phyloP scores from a whole-genome alignment of 768 basidiomycete species.

The Polyporus arcularius region DNA sequence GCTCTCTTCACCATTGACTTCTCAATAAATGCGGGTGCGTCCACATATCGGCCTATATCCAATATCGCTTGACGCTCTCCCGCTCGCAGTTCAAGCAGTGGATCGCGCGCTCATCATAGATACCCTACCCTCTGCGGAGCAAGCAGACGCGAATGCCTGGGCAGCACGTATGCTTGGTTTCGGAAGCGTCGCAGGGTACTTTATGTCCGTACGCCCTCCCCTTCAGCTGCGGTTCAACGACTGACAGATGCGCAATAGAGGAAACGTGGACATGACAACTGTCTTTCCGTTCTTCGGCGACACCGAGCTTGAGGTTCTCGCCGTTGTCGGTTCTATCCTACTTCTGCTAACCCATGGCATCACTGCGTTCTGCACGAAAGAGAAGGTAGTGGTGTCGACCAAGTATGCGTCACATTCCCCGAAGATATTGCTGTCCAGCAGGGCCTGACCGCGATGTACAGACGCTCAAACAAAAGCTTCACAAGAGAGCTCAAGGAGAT shows the following conservation, averaged over 20 bases:
- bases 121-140: constrained; percentile 68
- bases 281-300: constrained; percentile 75
- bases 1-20: constrained; percentile 73
- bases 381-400: constrained; percentile 64
- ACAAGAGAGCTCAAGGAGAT: constrained; percentile 58
- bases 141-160: constrained; percentile 92
- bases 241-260: constrained; percentile 45
- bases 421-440: neutral
- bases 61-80: neutral
- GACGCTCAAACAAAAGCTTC: constrained; percentile 35
- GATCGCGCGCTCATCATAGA: constrained; percentile 93
- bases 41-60: constrained; percentile 23
- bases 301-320: constrained; percentile 79
- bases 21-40: constrained; percentile 53
- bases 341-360: constrained; percentile 66
- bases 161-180: constrained; percentile 90
- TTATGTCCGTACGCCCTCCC: constrained; percentile 56
- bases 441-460: constrained; percentile 4
- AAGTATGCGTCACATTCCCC: constrained; percentile 18
- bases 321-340: constrained; percentile 69
- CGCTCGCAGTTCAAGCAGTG: constrained; percentile 73
- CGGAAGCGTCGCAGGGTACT: constrained; percentile 86
- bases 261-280: constrained; percentile 74
- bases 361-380: constrained; percentile 64
- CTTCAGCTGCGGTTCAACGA: neutral